Evolutionary conservation across 2,329 filamentous ascomycete genomes (phyloP), one percentile per base, ranked within the genome.

Genomic region (Ophiostoma sp.): DNA sequence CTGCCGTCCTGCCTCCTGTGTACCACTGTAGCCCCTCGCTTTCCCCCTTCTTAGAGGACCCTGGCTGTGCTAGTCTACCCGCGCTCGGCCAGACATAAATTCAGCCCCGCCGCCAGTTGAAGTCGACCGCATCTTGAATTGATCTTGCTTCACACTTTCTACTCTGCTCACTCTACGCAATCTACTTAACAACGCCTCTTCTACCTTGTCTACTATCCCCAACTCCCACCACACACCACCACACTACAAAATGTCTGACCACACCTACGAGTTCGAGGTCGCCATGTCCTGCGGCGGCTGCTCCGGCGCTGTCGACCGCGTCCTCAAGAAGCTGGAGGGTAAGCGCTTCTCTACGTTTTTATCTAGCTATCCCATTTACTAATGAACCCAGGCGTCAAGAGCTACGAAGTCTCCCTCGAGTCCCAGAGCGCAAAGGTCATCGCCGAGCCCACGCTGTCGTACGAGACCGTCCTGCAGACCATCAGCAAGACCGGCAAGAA

Each of bases 401-500:
- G 86, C 74, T 95, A 89, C 86, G 88, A 93, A 68, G 92, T 97
- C 72, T 92, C 87, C 68, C 91, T 98, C 76, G 91, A 96, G 72
- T 88, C 83, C 73, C 93, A 98, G 79, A 92, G 86, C 71, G 94
- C 92, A 72, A 87, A 87, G 73, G 86, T 98, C 73, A 82, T 89
- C 73, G 87, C 93, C 72, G 85, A 88, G 72, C 82, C 87, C 4
- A 82, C 80, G 68, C 84, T 96, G 71, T 82, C 85, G 69, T 97
- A 94, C 82, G 87, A 92, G 73, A 91, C 87, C 65, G 91, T 97
- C 69, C 87, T 96, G 70, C 84, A 85, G 77, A 96, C 91, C 78
- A 97, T 97, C 79, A 88, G 90, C 84, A 97, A 97, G 87, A 97
- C 93, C 12, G 93, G 93, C 76, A 97, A 97, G 87, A 90, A 89